A percentile compares a stretch with the other conserved stretches of the same genome.
These are phyloP conservation scores for Vitis amurensis DNA, from an alignment of 164 flowering plant genomes.

Conservation along the genomic window DNA sequence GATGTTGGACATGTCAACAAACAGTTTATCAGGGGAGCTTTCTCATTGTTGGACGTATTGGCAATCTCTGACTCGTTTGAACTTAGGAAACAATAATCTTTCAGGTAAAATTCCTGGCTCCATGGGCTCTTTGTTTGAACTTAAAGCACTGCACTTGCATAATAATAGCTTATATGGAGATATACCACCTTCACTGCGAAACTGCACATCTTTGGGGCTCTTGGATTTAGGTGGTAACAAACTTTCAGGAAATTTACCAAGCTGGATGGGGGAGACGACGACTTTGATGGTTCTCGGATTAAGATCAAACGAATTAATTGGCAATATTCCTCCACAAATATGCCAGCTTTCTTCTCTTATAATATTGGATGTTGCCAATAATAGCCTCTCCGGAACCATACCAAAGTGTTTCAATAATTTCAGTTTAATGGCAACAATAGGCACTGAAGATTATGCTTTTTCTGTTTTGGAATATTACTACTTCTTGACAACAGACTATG, in stretches of 20 bases:
- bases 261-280: neutral
- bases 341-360: too few species aligned
- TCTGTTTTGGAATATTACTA: too few species aligned
- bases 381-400: too few species aligned
- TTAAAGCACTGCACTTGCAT: neutral
- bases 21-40: neutral
- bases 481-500: too few species aligned
- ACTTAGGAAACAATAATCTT: neutral
- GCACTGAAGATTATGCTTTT: too few species aligned
- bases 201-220: neutral
- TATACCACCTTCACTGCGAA: neutral
- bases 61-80: neutral
- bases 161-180: neutral
- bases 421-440: too few species aligned
- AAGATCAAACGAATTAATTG: neutral
- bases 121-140: neutral
- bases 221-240: neutral
- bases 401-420: too few species aligned
- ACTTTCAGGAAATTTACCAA: neutral
- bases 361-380: too few species aligned
- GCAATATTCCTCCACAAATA: neutral
- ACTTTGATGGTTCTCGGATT: neutral
- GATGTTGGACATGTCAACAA: neutral
- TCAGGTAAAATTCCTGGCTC: neutral
- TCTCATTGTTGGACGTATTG: neutral